Evolutionary conservation across 345 rosid species (phyloP).

Genomic region (Gossypium rotundifolium): DNA sequence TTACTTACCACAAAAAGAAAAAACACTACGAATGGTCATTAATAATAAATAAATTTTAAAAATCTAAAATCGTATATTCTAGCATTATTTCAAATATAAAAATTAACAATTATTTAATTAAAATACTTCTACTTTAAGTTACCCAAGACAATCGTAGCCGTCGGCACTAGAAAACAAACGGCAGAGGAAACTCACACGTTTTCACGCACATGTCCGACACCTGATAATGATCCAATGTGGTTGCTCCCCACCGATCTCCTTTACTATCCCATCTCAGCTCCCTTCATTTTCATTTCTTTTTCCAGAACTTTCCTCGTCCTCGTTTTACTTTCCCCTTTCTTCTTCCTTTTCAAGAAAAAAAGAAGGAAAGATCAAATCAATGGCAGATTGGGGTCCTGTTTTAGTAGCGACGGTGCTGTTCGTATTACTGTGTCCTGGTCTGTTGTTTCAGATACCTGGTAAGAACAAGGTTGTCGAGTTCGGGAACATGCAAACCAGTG

Average conservation of each 20-base stretch:
- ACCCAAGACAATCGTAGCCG: neutral
- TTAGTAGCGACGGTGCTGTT: conserved; percentile 59
- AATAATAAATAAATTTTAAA: too few species aligned
- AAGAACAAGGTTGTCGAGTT: conserved; percentile 30
- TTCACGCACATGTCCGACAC: neutral
- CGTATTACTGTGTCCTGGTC: conserved; percentile 59
- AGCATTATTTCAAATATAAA: too few species aligned
- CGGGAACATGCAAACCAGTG: conserved; percentile 36
- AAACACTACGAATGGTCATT: too few species aligned
- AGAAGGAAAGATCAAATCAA: neutral
- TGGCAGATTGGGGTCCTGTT: conserved; percentile 83
- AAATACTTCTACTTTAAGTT: too few species aligned
- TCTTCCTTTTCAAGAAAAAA: neutral
- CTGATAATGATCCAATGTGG: neutral
- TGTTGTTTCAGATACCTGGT: conserved; percentile 67
- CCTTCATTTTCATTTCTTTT: neutral
- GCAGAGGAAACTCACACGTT: neutral
- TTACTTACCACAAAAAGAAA: too few species aligned
- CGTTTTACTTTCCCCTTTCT: neutral
- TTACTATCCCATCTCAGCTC: neutral
- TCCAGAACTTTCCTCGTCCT: neutral
- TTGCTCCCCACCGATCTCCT: neutral
- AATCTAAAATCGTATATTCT: too few species aligned
- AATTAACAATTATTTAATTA: too few species aligned
- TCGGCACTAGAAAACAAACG: neutral